Percentiles rank a stretch among this genome's conserved stretches.
Evolutionary conservation across 139 green algal genomes (phyloP).

Genomic region (Penium margaritaceum): DNA sequence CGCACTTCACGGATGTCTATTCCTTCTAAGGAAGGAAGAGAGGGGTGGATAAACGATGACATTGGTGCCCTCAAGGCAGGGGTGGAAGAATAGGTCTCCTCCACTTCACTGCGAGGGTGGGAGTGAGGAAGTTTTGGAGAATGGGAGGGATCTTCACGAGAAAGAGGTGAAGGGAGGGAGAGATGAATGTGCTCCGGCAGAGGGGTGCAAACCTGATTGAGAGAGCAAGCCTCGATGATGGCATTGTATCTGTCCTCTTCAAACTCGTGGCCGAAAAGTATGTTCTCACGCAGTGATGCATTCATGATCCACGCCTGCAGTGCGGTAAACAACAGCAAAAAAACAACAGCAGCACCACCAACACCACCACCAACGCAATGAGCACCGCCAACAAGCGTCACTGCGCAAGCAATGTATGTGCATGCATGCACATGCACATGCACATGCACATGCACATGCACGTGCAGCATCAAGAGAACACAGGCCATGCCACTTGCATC

Average conservation of each 20-base stretch:
- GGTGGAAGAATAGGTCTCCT: no score
- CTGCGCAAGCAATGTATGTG: neutral
- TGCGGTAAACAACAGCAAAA: neutral
- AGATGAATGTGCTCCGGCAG: neutral
- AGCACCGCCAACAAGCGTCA: neutral
- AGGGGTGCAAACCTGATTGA: conserved; percentile 21
- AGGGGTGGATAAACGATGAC: no score
- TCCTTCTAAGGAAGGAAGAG: no score
- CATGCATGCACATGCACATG: neutral
- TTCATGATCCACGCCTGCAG: conserved; percentile 56
- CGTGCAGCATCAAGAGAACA: neutral
- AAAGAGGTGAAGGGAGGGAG: conserved; percentile 8
- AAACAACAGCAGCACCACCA: neutral
- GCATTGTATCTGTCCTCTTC: conserved; percentile 44
- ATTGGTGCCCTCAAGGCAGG: no score
- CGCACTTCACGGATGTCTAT: no score
- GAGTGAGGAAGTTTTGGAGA: no score
- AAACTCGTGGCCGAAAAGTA: conserved; percentile 48
- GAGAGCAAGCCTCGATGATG: conserved; percentile 37
- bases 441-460: neutral
- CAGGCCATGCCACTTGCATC: neutral
- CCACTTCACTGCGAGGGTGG: no score
- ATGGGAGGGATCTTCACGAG: no score
- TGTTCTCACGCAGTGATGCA: conserved; percentile 50
- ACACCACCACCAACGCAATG: neutral